Evolutionary conservation across 169 alveolate genomes (phyloP), one percentile per base, ranked within the genome.

Genomic region (Plasmodium gonderi): DNA sequence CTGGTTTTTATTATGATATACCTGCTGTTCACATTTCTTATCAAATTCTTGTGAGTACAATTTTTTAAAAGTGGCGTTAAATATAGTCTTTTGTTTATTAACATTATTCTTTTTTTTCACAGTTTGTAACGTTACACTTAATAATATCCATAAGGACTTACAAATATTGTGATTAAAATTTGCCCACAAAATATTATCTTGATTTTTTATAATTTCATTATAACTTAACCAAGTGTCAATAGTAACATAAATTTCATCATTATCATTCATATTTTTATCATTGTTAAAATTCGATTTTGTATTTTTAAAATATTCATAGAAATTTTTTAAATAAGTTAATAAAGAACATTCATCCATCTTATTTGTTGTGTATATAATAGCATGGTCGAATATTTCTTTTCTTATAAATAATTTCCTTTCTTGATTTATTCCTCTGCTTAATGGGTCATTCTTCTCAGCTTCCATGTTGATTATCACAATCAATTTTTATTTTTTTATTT

Each of bases 381-480:
- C 92, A 54, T 85, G 92, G 67, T 85, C 92, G 42, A 85, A 85
- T 12, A 85, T 85, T 75, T 85, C 92, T 54, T 85, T 85, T 74
- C 92, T 72, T 51, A 85, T 74, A 54, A 85, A 85, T 38, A 85
- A 79, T n/a, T 64, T 3, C 20, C 36, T 60, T 36, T 64, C 36
- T 23, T 60, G n/a, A n/a, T n/a, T n/a, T n/a, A n/a, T 36, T 38
- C 23, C 20, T 7, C 38, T 36, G 7, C 7, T 36, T 5, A 38
- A n/a, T 7, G 8, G 64, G 14, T 79, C 0, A 77, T 8, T 49
- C 7, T 14, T 69, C 44, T 69, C 20, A 23, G 2, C 9, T 65
- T 65, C 29, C 12, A 1, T 54, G n/a, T 17, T 54, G n/a, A n/a
- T n/a, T n/a, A n/a, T n/a, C n/a, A n/a, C n/a, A n/a, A n/a, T n/a